Evolutionary conservation across 139 green algal genomes (phyloP).

Genomic region (Volvox reticuliferus): DNA sequence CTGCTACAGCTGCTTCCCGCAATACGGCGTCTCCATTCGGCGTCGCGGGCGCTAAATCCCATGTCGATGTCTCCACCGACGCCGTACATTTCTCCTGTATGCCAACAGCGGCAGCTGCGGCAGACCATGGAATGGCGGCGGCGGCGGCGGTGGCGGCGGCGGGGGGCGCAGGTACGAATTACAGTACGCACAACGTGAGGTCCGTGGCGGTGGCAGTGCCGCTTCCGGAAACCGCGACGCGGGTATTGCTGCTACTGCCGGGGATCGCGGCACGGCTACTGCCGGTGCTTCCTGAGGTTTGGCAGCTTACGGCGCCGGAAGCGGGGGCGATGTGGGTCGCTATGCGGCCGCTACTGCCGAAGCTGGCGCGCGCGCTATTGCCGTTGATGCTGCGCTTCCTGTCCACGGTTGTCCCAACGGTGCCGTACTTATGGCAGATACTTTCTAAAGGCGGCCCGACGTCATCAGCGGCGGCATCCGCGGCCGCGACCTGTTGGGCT

Average conservation of each 20-base stretch:
- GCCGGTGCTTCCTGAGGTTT: conserved; percentile 27
- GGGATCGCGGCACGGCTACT: neutral
- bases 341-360: conserved; percentile 15
- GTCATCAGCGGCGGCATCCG: neutral
- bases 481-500: neutral
- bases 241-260: conserved; percentile 14
- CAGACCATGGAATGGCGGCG: neutral
- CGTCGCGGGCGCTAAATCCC: no score
- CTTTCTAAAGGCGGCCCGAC: neutral
- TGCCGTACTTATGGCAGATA: neutral
- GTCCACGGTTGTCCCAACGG: neutral
- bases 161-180: neutral
- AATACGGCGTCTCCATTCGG: neutral
- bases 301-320: neutral
- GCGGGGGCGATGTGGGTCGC: conserved; percentile 22
- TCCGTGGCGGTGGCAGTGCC: neutral
- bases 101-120: neutral
- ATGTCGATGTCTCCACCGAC: no score
- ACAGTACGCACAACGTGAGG: neutral
- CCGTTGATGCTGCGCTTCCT: conserved; percentile 10
- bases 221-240: neutral
- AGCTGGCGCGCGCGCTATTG: neutral
- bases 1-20: no score
- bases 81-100: no score
- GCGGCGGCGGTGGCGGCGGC: neutral